These are phyloP conservation scores for Aureobasidium sp. DNA, from an alignment of 2,329 filamentous ascomycete genomes.

Conservation along the genomic window DNA sequence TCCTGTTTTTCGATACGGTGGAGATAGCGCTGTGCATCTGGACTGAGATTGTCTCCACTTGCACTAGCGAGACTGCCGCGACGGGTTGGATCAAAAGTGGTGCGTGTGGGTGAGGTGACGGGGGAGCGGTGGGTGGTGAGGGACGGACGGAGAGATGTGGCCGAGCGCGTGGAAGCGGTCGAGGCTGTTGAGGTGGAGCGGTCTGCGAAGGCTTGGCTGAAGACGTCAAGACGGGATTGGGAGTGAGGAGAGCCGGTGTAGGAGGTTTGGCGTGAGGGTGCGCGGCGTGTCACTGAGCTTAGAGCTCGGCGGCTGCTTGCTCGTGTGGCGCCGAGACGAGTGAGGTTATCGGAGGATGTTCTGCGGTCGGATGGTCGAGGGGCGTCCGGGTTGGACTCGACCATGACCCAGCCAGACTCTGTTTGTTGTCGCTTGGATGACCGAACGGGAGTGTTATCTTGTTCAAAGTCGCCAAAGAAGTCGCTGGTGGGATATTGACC, in stretches of 20 bases:
- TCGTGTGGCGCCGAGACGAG: slow-evolving; percentile 22
- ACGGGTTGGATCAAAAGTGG: neutral
- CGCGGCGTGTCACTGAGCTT: slow-evolving; percentile 39
- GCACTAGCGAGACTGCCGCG: neutral
- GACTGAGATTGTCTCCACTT: slow-evolving; percentile 34
- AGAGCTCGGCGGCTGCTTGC: slow-evolving; percentile 34
- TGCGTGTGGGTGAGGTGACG: neutral
- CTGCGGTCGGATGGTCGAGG: slow-evolving; percentile 9
- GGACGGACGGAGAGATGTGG: neutral
- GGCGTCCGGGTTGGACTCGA: slow-evolving; percentile 27
- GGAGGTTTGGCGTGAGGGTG: slow-evolving; percentile 21
- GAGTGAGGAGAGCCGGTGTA: slow-evolving; percentile 32
- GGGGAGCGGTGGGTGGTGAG: neutral
- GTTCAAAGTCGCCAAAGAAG: slow-evolving; percentile 39
- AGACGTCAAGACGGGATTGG: slow-evolving; percentile 5
- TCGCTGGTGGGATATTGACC: slow-evolving; percentile 49
- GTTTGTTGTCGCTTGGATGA: slow-evolving; percentile 43
- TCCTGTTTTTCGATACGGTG: slow-evolving; percentile 67
- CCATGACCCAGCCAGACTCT: slow-evolving; percentile 44
- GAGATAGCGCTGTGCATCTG: slow-evolving; percentile 67
- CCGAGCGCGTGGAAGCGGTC: neutral
- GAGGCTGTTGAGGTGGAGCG: neutral
- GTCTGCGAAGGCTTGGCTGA: neutral
- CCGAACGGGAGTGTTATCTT: slow-evolving; percentile 36
- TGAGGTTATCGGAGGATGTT: neutral